A percentile compares a stretch with the other conserved stretches of the same genome.
Evolutionary conservation across 1,139 yeast species (phyloP).

Genomic region (Schwanniomyces etchellsii): DNA sequence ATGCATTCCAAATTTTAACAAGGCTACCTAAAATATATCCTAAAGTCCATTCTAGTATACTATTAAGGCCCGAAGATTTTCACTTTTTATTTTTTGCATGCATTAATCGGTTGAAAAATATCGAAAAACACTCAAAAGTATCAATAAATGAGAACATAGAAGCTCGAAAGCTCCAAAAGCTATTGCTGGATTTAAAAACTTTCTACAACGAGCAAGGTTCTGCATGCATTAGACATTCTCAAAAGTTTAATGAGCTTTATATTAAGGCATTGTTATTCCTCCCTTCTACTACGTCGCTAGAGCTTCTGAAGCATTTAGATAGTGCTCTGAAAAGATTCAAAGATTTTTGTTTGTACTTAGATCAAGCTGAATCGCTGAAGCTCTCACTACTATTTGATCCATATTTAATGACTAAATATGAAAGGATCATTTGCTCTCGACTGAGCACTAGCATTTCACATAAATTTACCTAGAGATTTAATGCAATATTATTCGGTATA

Average conservation of each 20-base stretch:
- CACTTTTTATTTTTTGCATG: conserved; percentile 14
- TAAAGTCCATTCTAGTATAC: conserved; percentile 4
- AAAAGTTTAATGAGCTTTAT: not conserved
- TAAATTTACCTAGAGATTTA: no score
- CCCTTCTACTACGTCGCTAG: no score
- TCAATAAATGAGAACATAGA: not conserved
- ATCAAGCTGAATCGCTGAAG: no score
- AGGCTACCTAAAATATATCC: conserved; percentile 15
- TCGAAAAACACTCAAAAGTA: no score
- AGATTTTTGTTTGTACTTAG: no score
- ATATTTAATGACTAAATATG: no score
- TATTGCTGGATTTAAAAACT: not conserved
- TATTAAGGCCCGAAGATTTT: conserved; percentile 8
- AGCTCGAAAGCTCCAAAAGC: not conserved
- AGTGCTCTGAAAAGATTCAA: no score
- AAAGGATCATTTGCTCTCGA: no score
- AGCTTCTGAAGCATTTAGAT: no score
- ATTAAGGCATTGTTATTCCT: not conserved
- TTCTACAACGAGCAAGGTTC: not conserved
- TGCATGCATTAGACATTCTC: not conserved
- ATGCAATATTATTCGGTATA: no score
- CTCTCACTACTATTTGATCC: no score
- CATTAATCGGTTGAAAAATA: conserved; percentile 11
- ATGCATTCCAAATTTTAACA: conserved; percentile 21
- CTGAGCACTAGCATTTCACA: no score